phyloP scores from a whole-genome alignment of 306 rosid species.

The Purshia tridentata region DNA sequence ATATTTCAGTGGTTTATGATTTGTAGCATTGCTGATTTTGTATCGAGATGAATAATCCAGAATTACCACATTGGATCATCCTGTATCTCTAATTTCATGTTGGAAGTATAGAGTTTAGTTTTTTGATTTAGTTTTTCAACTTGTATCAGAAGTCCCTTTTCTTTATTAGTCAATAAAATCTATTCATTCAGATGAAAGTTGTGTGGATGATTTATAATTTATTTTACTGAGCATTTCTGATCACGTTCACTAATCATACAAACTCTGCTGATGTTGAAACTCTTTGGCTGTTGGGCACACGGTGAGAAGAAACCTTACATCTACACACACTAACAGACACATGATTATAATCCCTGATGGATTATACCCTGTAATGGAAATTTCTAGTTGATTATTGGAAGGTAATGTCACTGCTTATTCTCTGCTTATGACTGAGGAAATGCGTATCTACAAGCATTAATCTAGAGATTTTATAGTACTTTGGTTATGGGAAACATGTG shows the following conservation, averaged over 20 bases:
- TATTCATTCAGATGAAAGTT: neutral
- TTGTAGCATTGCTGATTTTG: conserved; percentile 23
- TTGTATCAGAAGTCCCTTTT: conserved; percentile 7
- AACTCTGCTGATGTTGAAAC: conserved; percentile 1
- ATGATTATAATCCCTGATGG: neutral
- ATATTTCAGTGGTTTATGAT: conserved; percentile 5
- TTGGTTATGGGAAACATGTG: no score
- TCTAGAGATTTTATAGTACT: no score
- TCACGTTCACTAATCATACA: neutral
- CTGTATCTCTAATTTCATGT: neutral
- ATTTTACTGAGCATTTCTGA: neutral
- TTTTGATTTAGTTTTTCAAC: neutral
- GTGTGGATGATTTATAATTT: neutral
- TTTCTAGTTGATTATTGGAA: neutral
- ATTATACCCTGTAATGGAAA: neutral
- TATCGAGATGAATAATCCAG: conserved; percentile 11
- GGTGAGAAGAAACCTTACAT: neutral
- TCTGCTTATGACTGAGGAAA: neutral
- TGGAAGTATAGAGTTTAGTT: neutral
- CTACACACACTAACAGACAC: neutral
- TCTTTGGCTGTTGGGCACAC: neutral
- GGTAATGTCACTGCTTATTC: neutral
- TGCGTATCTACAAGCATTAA: neutral
- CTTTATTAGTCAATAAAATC: neutral
- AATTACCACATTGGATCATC: conserved; percentile 4